A percentile compares a stretch with the other conserved stretches of the same genome.
Evolutionary conservation across 345 rosid genomes (phyloP).

Genomic region (Citrus sp.): DNA sequence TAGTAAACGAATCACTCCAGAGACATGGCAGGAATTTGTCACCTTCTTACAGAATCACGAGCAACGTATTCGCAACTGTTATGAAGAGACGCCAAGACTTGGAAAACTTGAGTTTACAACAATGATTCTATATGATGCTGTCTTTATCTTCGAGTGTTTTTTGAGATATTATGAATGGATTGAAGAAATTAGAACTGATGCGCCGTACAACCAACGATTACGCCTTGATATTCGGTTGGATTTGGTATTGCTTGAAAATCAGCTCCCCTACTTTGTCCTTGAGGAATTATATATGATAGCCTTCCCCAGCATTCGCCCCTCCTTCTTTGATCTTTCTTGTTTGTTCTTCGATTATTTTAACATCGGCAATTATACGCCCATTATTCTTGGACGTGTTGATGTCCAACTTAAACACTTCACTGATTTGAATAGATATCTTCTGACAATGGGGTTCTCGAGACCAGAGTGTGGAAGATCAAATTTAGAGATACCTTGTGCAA

Average conservation of each 20-base stretch:
- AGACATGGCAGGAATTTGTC: background rate
- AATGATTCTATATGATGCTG: background rate
- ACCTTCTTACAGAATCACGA: background rate
- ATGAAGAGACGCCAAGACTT: background rate
- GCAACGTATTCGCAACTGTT: background rate
- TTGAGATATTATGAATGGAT: no score
- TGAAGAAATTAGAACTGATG: no score
- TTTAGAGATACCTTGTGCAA: background rate
- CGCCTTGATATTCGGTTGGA: no score
- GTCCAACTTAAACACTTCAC: background rate
- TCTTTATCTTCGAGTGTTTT: background rate
- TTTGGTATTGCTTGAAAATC: background rate
- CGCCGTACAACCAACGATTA: rapidly evolving
- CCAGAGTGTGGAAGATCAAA: no score
- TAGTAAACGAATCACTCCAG: background rate
- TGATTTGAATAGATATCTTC: background rate
- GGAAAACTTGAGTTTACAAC: background rate
- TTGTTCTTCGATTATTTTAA: rapidly evolving
- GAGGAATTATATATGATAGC: background rate
- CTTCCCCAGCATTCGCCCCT: rapidly evolving
- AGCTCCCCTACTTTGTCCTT: background rate
- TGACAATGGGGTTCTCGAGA: rapidly evolving
- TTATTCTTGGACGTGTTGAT: no score
- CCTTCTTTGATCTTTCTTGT: background rate
- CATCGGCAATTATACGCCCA: no score